These are phyloP conservation scores for Apiospora hydei DNA, from an alignment of 2,329 filamentous ascomycete genomes.

Conservation along the genomic window DNA sequence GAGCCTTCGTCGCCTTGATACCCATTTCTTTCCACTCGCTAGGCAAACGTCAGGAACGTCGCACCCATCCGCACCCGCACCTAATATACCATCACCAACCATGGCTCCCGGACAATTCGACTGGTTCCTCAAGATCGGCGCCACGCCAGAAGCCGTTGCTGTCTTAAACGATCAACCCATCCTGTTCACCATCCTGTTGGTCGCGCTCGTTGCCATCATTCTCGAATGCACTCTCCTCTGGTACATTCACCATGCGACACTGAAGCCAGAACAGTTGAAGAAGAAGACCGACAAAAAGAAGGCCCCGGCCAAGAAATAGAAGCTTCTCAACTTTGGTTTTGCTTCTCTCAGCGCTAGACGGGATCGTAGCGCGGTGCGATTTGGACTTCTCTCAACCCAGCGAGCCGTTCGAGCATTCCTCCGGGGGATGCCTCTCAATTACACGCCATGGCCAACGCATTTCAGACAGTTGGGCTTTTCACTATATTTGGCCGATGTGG, in stretches of 20 bases:
- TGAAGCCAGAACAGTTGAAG: constrained; percentile 68
- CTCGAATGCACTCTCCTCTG: constrained; percentile 57
- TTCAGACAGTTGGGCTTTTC: background rate
- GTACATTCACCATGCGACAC: constrained; percentile 66
- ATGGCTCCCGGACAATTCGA: constrained; percentile 57
- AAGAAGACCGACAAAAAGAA: constrained; percentile 54
- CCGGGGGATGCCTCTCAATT: background rate
- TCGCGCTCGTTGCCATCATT: constrained; percentile 59
- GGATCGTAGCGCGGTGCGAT: constrained; percentile 16
- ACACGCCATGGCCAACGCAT: background rate
- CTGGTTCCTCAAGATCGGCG: constrained; percentile 64
- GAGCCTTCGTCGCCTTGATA: constrained; percentile 23
- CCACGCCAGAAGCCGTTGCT: constrained; percentile 64
- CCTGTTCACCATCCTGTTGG: constrained; percentile 63
- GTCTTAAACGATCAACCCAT: constrained; percentile 67
- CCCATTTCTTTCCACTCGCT: constrained; percentile 22
- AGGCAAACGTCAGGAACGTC: constrained; percentile 30
- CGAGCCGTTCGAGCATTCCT: background rate
- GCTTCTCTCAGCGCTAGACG: constrained; percentile 18
- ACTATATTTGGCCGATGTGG: background rate
- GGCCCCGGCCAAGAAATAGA: constrained; percentile 40
- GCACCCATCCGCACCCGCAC: constrained; percentile 17
- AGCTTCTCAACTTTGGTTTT: constrained; percentile 21
- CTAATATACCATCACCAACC: constrained; percentile 24
- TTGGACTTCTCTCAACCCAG: background rate